Percentiles rank a stretch among this genome's conserved stretches.
These are phyloP conservation scores for Mucor piriformis DNA, from an alignment of 371 early-diverging fungal species.

Conservation along the genomic window DNA sequence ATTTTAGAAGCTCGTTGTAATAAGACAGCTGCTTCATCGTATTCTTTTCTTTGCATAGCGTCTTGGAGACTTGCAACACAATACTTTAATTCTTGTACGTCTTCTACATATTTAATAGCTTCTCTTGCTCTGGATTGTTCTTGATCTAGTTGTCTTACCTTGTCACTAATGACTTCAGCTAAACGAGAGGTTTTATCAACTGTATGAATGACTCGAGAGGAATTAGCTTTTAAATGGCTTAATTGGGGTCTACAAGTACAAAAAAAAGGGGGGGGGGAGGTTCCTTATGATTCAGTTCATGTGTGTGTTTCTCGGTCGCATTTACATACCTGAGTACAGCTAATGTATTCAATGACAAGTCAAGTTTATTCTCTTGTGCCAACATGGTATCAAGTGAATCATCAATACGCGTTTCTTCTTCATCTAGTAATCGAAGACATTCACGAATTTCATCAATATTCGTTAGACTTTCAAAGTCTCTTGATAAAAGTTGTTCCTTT, in stretches of 20 bases:
- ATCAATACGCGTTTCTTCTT: slow-evolving; percentile 71
- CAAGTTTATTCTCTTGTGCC: slow-evolving; percentile 29
- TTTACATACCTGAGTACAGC: slow-evolving; percentile 57
- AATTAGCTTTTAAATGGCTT: slow-evolving; percentile 49
- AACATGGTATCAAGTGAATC: slow-evolving; percentile 62
- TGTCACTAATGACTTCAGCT: slow-evolving; percentile 81
- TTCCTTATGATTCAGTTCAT: not conserved
- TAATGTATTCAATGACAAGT: slow-evolving; percentile 34
- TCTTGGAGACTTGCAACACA: slow-evolving; percentile 74
- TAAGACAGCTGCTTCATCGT: slow-evolving; percentile 75
- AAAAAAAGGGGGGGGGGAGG: slow-evolving; percentile 4
- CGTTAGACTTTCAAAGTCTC: slow-evolving; percentile 44
- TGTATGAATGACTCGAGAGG: slow-evolving; percentile 59
- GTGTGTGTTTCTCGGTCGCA: no score
- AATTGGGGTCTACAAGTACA: slow-evolving; percentile 61
- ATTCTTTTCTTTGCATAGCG: slow-evolving; percentile 72
- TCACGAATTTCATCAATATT: slow-evolving; percentile 69
- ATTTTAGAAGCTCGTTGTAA: slow-evolving; percentile 70
- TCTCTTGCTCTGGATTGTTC: slow-evolving; percentile 78
- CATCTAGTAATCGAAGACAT: slow-evolving; percentile 63
- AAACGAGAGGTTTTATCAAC: slow-evolving; percentile 70
- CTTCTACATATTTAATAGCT: slow-evolving; percentile 71
- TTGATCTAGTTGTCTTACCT: slow-evolving; percentile 81
- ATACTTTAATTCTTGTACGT: slow-evolving; percentile 75
- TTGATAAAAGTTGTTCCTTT: not conserved